Evolutionary conservation across 169 alveolate species (phyloP).

Genomic region (Cryptosporidium baileyi): DNA sequence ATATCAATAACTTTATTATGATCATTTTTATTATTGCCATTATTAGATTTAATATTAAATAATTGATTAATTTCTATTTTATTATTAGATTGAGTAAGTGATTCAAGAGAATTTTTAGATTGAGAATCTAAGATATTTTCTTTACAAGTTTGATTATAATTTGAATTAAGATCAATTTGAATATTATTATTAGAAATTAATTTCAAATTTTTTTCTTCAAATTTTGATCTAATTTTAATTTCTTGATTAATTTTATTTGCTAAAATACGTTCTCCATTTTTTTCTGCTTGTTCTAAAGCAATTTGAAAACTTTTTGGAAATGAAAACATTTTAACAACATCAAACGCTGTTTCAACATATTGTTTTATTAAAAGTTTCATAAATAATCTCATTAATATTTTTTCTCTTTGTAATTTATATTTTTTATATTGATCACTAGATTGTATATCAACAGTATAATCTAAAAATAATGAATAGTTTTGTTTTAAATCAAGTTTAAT

Average conservation of each 20-base stretch:
- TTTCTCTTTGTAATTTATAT: slow-evolving; percentile 29
- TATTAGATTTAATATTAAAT: not conserved
- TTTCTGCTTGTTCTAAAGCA: slow-evolving; percentile 65
- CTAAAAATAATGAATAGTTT: not conserved
- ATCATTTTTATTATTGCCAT: not conserved
- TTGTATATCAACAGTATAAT: not conserved
- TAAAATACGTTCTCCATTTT: slow-evolving; percentile 22
- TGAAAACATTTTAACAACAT: slow-evolving; percentile 29
- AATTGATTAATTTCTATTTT: not conserved
- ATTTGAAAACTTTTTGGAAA: slow-evolving; percentile 64
- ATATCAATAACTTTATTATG: not conserved
- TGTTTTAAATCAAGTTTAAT: slow-evolving; percentile 1
- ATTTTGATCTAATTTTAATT: slow-evolving; percentile 22
- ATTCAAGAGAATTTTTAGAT: too few relatives aligned
- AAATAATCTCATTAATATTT: slow-evolving; percentile 39
- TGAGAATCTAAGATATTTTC: not conserved
- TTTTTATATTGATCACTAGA: not conserved
- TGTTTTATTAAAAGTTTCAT: slow-evolving; percentile 40
- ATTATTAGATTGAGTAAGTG: not conserved
- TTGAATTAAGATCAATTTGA: not conserved
- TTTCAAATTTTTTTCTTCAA: not conserved
- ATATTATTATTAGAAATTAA: not conserved
- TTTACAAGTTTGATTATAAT: too few relatives aligned
- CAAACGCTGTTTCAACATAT: slow-evolving; percentile 63
- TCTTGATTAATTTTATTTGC: slow-evolving; percentile 35